Base-by-base conservation (phyloP, 73 alveolate species). In the Paramecium biaurelia region DNA sequence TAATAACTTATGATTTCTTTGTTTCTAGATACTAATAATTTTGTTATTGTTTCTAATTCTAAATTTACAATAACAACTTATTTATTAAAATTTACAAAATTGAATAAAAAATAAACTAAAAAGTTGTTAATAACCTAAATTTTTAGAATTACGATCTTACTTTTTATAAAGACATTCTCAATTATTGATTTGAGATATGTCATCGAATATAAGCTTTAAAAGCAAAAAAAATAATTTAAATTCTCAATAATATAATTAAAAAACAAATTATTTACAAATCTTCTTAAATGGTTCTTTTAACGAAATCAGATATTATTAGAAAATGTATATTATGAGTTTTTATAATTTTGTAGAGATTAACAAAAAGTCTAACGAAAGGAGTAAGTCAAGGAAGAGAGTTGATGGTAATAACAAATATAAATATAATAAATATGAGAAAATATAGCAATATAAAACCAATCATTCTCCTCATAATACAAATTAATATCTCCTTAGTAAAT, bases 391-490 rank as follows among this genome's bases (percentile, higher is more conserved):
- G 45, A 32, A 63, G 24, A 63, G 28, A 12, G 84, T 30, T 63
- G 49, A 63, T 20, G 84, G 84, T 63, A 63, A 63, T 63, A 63
- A 63, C 84, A 63, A 63, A 63, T 63, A 63, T 63, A 63, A 63
- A 63, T 63, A 63, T 63, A 63, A 63, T 63, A 63, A 63, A 63
- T 63, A 63, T 63, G 84, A 63, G 84, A 63, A 63, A 63, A 63
- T 63, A 63, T 63, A 63, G 84, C 84, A 63, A 63, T 63, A 63
- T 63, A 63, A 63, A 63, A 63, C 84, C 84, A 63, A 63, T 30
- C 84, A 63, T 63, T 63, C 84, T 63, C 84, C 84, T 32, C 84
- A 63, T 63, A 63, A 63, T 63, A 63, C 84, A 26, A 63, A 63
- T 63, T 32, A 63, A 63, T 63, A 63, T 63, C 84, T 63, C 84